phyloP scores from a whole-genome alignment of 1,139 yeast genomes.

The Yamadazyma triangularis region DNA sequence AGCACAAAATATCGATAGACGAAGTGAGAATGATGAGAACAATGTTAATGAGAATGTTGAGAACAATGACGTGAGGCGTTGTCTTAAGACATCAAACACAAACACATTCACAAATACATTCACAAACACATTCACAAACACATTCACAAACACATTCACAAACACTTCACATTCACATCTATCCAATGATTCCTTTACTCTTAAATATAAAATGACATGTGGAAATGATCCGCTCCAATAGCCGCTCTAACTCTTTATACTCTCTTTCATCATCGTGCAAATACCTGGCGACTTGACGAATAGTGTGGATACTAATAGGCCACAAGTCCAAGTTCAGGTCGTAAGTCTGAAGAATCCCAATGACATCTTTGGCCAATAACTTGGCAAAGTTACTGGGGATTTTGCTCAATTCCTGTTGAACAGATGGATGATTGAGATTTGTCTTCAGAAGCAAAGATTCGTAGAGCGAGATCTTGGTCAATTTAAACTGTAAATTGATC shows the following conservation, averaged over 20 bases:
- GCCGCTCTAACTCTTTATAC: conserved; percentile 20
- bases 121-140: too few species aligned
- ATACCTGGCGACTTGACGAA: conserved; percentile 27
- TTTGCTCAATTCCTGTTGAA: conserved; percentile 17
- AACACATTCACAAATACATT: too few species aligned
- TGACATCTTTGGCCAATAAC: conserved; percentile 30
- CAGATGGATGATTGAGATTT: conserved; percentile 12
- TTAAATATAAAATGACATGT: conserved; percentile 22
- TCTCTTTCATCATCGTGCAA: conserved; percentile 25
- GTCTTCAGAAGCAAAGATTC: conserved; percentile 22
- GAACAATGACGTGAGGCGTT: too few species aligned
- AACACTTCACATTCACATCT: too few species aligned
- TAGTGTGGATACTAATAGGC: conserved; percentile 32
- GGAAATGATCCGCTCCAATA: conserved; percentile 22
- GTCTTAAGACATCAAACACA: too few species aligned
- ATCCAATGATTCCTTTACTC: conserved; percentile 13
- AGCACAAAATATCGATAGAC: too few species aligned
- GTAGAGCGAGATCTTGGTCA: conserved; percentile 28
- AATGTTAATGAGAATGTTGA: too few species aligned
- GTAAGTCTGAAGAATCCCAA: conserved; percentile 36
- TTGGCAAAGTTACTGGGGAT: conserved; percentile 23
- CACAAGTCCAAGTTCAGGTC: conserved; percentile 29
- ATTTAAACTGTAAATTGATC: conserved; percentile 25
- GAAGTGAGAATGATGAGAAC: too few species aligned
- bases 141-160: too few species aligned